Base-by-base conservation (phyloP, 192 early-diverging fungal species). In the Lobosporangium transversale region DNA sequence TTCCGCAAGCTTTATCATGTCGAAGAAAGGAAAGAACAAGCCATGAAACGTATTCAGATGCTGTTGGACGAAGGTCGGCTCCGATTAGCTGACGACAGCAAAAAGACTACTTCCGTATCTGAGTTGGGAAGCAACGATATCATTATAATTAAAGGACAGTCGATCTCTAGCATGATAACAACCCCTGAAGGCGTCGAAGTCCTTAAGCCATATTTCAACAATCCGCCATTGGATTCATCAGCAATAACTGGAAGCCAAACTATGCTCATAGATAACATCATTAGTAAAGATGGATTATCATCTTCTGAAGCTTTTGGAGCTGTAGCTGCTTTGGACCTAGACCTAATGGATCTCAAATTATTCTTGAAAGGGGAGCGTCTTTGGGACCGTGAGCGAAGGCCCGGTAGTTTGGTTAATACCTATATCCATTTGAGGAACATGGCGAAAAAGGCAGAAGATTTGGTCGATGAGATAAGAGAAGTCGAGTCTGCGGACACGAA, bases 1-100 rank as follows among this genome's bases (percentile, higher is more conserved):
- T 66, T 75, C 32, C 63, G 37, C 49, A 75, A 66, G 51, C 31
- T 66, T 21, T 66, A 61, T 29, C 70, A 60, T 17, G 62, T 63
- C 2, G 43, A 54, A 21, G 62, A 75, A 6, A 40, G 70, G 42
- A 21, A 11, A 0, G 57, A 21, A 5, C 42, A 59, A 0, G 40
- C 58, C 2, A 52, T 42, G 37, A 51, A 31, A 14, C 24, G 47
- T 30, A 3, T 66, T 14, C 12, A 49, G 18, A 30, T 45, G 15
- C 37, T 75, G 26, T 17, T 66, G 44, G 14, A 45, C 10, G 40
- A 48, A 7, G 56, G 56, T 5, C 44, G 36, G 4, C 7, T 66
- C 31, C 11, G 20, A 30, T 6, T 53, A 1, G 1, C 15, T 27
- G 51, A 21, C 30, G 29, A 37, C 26, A 23, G 43, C n/a, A 17